phyloP scores from a whole-genome alignment of 371 early-diverging fungal genomes.

The Quaeritorhiza haematococci region DNA sequence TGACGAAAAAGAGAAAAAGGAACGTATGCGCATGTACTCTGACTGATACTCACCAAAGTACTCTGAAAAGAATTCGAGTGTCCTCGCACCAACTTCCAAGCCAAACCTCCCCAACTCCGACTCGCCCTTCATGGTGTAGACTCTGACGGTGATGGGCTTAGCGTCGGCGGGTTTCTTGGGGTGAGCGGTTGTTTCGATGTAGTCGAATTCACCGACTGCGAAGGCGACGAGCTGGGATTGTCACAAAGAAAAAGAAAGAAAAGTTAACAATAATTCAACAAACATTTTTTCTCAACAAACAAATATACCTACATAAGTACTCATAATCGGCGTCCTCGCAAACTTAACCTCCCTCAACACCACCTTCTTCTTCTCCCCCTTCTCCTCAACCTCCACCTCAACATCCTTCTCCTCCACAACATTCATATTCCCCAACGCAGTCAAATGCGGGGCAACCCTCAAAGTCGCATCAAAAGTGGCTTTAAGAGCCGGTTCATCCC shows the following conservation, averaged over 20 bases:
- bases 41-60: slow-evolving; percentile 80
- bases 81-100: slow-evolving; percentile 63
- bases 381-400: slow-evolving; percentile 22
- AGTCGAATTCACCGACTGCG: slow-evolving; percentile 85
- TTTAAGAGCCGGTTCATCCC: slow-evolving; percentile 60
- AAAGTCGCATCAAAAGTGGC: slow-evolving; percentile 86
- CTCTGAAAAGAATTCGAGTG: slow-evolving; percentile 75
- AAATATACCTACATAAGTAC: slow-evolving; percentile 74
- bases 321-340: slow-evolving; percentile 82
- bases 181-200: slow-evolving; percentile 69
- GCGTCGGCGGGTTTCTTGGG: slow-evolving; percentile 58
- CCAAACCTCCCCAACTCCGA: slow-evolving; percentile 73
- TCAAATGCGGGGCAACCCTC: slow-evolving; percentile 53
- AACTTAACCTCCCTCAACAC: slow-evolving; percentile 64
- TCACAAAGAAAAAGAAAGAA: neutral
- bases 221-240: slow-evolving; percentile 76
- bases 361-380: slow-evolving; percentile 13
- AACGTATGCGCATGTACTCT: no score
- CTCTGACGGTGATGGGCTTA: slow-evolving; percentile 60
- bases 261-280: neutral
- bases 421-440: slow-evolving; percentile 85
- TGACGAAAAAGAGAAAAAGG: no score
- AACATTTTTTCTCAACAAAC: neutral
- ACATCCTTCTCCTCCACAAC: slow-evolving; percentile 35
- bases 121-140: slow-evolving; percentile 71